Base-by-base conservation (phyloP, 306 rosid species). In the Canavalia gladiata region DNA sequence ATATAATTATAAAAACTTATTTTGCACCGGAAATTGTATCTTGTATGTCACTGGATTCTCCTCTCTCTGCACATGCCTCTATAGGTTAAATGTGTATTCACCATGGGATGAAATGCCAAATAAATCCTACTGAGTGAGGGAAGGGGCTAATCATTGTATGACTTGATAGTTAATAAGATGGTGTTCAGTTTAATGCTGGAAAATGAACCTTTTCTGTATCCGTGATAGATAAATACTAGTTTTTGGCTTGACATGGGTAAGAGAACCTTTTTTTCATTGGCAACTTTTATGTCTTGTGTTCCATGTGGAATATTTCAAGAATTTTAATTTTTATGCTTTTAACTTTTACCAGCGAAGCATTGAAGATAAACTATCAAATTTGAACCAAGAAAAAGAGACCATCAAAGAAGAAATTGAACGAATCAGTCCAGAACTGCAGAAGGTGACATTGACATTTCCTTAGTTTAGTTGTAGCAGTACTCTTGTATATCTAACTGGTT, bases 371-470 rank as follows among this genome's bases (percentile, higher is more conserved):
- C 91, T 96, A 84, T 84, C 81, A 67, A 90, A 83, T 85, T 84
- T 96, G 89, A 84, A 59, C 72, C 82, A 49, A 76, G 99, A 96
- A 77, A 93, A 87, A 83, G 85, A 75, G 87, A 85, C 78, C 70
- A 91, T 96, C 74, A 87, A 86, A 73, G 90, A 87, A 84, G 96
- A 92, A 90, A 94, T 96, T 47, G 74, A 86, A 52, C 97, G 92
- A 43, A 90, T 90, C 70, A 90, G 81, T 83, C 98, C 99, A 68
- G 98, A 96, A 69, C 83, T 90, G 45, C 80, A 83, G 76, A 88
- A 96, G 97, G 98, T 96, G 80, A 78, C 71, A 58, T 77, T 81
- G 85, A 68, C 62, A 74, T 33, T 73, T 50, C 83, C 43, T 54
- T 67, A 50, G 65, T 74, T 65, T 54, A 43, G 57, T 70, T 29